Base-by-base conservation (phyloP, 495 filamentous ascomycete genomes). In the Staphylotrichum longicolle region DNA sequence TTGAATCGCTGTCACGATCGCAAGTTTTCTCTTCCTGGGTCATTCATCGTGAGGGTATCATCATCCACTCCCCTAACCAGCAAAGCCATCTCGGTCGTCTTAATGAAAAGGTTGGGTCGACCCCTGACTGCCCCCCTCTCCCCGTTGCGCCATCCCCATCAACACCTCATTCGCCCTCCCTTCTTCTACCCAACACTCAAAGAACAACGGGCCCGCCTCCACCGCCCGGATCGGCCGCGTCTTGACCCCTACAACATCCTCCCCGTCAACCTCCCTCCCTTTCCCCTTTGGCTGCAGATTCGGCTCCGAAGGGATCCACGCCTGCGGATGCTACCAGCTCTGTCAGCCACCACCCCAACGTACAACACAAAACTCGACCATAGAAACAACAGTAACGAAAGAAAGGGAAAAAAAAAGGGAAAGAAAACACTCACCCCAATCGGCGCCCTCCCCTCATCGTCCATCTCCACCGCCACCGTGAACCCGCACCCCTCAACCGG, bases 381-480 rank as follows among this genome's bases (percentile, higher is more conserved):
- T 27, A 27, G 20, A 27, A 0, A 27, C 4, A 5, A 34, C 7
- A 12, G 34, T 0, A 9, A 41, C 32, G 33, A 10, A 27, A 49
- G 8, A 45, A 44, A 35, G 7, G 6, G 57, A 34, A n/a, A 6
- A n/a, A 35, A 49, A 33, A 50, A 46, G n/a, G n/a, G 14, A 75
- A 35, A 49, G 30, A 50, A 46, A 6, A 6, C 14, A 75, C 76
- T 69, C 76, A 79, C 85, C 45, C 86, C 86, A 63, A 91, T 85
- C n/a, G 92, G 94, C 27, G 88, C 83, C 44, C 86, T 79, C 3
- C 83, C 83, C 51, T 90, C 85, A 54, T 90, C 86, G 41, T 85
- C 83, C 62, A 96, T 77, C 75, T 98, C 94, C 34, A 96, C 86
- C 39, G 88, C 90, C 33, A 98, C 78, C 12, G 91, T 96, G 68